Percentiles rank a stretch among this genome's conserved stretches.
These are phyloP conservation scores for Penicillium waksmanii DNA, from an alignment of 495 filamentous ascomycete species.

Conservation along the genomic window DNA sequence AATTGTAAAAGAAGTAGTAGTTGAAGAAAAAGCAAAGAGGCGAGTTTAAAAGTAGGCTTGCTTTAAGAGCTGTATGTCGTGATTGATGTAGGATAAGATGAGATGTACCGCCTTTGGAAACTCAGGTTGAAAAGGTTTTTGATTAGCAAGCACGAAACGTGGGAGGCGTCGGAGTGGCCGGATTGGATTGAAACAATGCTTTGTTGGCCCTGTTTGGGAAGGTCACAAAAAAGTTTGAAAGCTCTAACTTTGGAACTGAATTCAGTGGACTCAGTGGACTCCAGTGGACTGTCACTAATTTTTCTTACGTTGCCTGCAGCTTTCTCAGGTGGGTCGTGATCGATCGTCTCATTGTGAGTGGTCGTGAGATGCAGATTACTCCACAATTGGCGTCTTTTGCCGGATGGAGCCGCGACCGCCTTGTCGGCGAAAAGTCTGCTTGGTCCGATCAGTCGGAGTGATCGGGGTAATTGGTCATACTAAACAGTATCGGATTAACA, in stretches of 20 bases:
- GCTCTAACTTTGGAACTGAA: conserved; percentile 10
- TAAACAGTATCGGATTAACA: background rate
- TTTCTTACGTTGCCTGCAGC: conserved; percentile 26
- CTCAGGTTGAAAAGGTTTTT: conserved; percentile 2
- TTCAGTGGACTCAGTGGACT: no score
- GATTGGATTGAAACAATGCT: conserved; percentile 10
- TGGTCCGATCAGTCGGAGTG: conserved; percentile 28
- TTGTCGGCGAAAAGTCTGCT: conserved; percentile 23
- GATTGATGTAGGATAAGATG: conserved; percentile 23
- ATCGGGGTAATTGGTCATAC: conserved; percentile 18
- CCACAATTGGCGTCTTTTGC: conserved; percentile 22
- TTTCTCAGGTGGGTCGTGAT: conserved; percentile 14
- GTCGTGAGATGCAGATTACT: conserved; percentile 13
- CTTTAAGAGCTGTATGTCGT: conserved; percentile 17
- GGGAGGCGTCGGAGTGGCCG: background rate
- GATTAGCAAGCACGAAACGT: conserved; percentile 28
- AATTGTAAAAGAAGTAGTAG: conserved; percentile 13
- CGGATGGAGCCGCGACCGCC: conserved; percentile 17
- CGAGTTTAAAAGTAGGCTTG: background rate
- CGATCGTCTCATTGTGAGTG: conserved; percentile 24
- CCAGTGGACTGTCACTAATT: conserved; percentile 4
- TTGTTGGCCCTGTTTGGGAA: conserved; percentile 11
- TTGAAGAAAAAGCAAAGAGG: conserved; percentile 4
- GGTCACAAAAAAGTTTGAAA: conserved; percentile 19
- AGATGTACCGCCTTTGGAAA: conserved; percentile 28